Evolutionary conservation across 495 filamentous ascomycete genomes (phyloP).

Genomic region (Annulohypoxylon moriforme): DNA sequence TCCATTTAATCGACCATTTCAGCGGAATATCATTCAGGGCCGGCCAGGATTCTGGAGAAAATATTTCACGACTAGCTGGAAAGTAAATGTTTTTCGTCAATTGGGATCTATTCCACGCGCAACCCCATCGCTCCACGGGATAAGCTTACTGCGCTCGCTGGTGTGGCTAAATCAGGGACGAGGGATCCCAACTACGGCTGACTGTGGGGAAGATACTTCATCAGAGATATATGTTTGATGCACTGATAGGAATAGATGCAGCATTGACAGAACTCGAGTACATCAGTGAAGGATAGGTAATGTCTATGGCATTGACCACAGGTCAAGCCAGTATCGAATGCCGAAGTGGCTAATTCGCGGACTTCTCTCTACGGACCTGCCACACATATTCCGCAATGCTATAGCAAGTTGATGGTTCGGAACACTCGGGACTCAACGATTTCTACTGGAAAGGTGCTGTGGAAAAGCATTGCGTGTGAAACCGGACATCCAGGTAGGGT

Average conservation of each 20-base stretch:
- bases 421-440: conserved; percentile 15
- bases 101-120: conserved; percentile 29
- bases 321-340: conserved; percentile 10
- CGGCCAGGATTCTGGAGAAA: conserved; percentile 20
- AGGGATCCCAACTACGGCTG: conserved; percentile 14
- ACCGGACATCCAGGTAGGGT: conserved; percentile 29
- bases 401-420: conserved; percentile 6
- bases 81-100: conserved; percentile 20
- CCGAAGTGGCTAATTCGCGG: conserved; percentile 34
- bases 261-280: conserved; percentile 15
- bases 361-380: conserved; percentile 28
- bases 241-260: conserved; percentile 23
- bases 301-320: conserved; percentile 7
- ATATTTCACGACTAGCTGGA: conserved; percentile 15
- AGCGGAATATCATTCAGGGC: conserved; percentile 31
- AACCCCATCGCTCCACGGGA: conserved; percentile 18
- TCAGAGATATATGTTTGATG: conserved; percentile 33
- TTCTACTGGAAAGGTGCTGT: conserved; percentile 20
- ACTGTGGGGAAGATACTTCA: conserved; percentile 31
- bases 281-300: conserved; percentile 9
- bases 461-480: conserved; percentile 24
- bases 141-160: conserved; percentile 36
- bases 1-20: conserved; percentile 2
- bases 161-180: conserved; percentile 50
- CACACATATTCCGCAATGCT: conserved; percentile 30